Conservation (phyloP, 345 rosid species). For the Aurinia saxatilis region DNA sequence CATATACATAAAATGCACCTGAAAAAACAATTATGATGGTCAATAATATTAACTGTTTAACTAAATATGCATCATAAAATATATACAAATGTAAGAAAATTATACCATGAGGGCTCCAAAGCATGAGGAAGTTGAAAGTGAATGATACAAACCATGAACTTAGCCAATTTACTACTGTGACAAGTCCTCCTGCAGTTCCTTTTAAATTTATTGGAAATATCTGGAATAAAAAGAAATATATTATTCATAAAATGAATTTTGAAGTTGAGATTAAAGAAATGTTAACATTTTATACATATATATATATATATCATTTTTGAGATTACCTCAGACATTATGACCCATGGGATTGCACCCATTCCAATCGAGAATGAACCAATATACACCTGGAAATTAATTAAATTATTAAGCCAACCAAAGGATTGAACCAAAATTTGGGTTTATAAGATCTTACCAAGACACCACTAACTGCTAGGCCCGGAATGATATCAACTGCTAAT, state of each 20-base stretch:
- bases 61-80: background rate
- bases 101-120: constrained; percentile 41
- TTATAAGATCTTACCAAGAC: constrained; percentile 34
- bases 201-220: constrained; percentile 45
- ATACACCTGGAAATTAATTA: constrained; percentile 17
- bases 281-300: too few relatives aligned
- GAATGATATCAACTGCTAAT: constrained; percentile 26
- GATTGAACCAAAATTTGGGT: background rate
- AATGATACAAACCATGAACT: constrained; percentile 38
- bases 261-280: background rate
- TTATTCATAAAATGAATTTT: background rate
- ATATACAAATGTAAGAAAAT: background rate
- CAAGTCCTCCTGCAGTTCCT: constrained; percentile 44
- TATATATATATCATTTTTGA: too few relatives aligned
- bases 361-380: constrained; percentile 39
- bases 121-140: constrained; percentile 36
- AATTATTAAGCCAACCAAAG: background rate
- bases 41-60: background rate
- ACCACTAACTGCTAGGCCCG: constrained; percentile 33
- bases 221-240: constrained; percentile 4
- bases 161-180: constrained; percentile 32
- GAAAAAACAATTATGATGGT: background rate
- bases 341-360: constrained; percentile 52
- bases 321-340: constrained; percentile 40
- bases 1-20: constrained; percentile 43